Evolutionary conservation across 345 rosid genomes (phyloP).

Genomic region (Erucastrum elatum): DNA sequence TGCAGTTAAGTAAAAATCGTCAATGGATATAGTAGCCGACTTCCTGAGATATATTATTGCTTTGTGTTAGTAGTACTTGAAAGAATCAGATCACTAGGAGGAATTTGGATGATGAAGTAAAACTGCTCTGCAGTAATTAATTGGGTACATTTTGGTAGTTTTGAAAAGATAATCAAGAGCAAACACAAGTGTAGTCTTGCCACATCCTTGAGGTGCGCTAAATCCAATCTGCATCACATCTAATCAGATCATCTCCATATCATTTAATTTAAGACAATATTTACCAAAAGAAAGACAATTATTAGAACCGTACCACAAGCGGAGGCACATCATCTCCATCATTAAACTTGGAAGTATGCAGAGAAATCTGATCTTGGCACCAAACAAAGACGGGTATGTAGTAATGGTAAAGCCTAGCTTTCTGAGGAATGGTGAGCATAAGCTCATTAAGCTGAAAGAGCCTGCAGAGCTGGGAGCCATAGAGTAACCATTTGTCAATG

Average conservation of each 20-base stretch:
- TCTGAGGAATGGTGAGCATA: slow-evolving; percentile 64
- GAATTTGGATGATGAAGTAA: background rate
- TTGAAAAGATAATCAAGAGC: slow-evolving; percentile 87
- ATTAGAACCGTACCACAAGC: slow-evolving; percentile 82
- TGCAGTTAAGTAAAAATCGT: slow-evolving; percentile 91
- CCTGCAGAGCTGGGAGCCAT: slow-evolving; percentile 61
- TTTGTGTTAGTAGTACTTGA: background rate
- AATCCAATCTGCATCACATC: slow-evolving; percentile 73
- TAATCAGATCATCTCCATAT: background rate
- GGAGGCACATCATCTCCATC: slow-evolving; percentile 81
- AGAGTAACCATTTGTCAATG: slow-evolving; percentile 77
- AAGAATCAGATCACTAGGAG: background rate
- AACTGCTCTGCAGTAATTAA: background rate
- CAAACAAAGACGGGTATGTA: slow-evolving; percentile 91
- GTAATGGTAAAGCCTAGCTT: slow-evolving; percentile 83
- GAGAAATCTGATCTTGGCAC: slow-evolving; percentile 86
- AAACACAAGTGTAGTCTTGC: slow-evolving; percentile 96
- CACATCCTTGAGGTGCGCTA: slow-evolving; percentile 98
- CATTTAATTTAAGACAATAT: background rate
- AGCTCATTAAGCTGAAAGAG: slow-evolving; percentile 74
- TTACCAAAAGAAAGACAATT: background rate
- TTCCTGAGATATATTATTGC: slow-evolving; percentile 51
- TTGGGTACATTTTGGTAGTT: slow-evolving; percentile 63
- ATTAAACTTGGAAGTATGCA: slow-evolving; percentile 60
- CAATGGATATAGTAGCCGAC: slow-evolving; percentile 81